Conservation (phyloP, 2,329 filamentous ascomycete species). For the Colletotrichum salicis region DNA sequence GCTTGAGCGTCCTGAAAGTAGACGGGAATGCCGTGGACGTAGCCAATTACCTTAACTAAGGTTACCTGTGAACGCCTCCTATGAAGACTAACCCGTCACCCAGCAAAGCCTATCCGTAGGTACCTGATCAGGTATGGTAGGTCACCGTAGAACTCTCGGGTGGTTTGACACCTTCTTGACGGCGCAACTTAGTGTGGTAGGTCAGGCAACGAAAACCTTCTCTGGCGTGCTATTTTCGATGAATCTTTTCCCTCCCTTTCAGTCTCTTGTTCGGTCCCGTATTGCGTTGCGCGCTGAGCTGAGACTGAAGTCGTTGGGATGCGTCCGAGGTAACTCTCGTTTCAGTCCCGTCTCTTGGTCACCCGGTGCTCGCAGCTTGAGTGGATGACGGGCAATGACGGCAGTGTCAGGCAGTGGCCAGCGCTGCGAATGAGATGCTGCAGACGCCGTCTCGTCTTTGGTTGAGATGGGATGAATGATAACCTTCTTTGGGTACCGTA, state of each 20-base stretch:
- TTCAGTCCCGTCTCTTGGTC: slow-evolving; percentile 18
- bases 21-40: background rate
- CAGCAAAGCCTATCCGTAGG: background rate
- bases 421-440: slow-evolving; percentile 23
- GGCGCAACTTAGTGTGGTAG: slow-evolving; percentile 13
- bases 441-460: slow-evolving; percentile 31
- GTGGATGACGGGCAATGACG: slow-evolving; percentile 8
- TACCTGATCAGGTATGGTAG: background rate
- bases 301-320: slow-evolving; percentile 26
- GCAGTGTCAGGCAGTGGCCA: slow-evolving; percentile 20
- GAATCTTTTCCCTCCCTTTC: background rate
- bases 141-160: background rate
- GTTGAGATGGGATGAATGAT: slow-evolving; percentile 20
- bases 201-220: slow-evolving; percentile 20
- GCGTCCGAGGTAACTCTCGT: slow-evolving; percentile 28
- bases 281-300: background rate
- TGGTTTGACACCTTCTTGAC: background rate
- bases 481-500: slow-evolving; percentile 8
- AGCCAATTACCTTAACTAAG: no score
- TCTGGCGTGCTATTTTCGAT: slow-evolving; percentile 12
- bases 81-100: no score
- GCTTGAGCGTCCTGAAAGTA: slow-evolving; percentile 12
- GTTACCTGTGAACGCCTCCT: no score
- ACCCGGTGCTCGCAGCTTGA: background rate
- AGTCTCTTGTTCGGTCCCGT: background rate